Percentiles rank a stretch among this genome's conserved stretches.
Conservation (phyloP, 805 yeast species). For the Komagataella kurtzmanii region DNA sequence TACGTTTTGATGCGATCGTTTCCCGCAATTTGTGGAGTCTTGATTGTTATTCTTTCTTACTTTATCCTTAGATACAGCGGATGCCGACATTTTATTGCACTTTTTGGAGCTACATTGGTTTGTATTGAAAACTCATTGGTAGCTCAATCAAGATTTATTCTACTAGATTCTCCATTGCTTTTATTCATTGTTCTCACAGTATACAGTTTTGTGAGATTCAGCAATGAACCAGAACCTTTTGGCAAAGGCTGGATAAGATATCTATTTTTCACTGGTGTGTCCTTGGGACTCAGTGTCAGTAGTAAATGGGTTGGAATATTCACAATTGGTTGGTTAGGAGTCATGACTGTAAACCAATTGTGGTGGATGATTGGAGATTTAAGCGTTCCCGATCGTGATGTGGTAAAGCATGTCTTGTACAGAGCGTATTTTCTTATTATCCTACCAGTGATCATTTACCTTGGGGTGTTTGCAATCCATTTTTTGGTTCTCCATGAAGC, state of each 20-base stretch:
- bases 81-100: conserved; percentile 35
- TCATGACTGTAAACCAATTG: conserved; percentile 31
- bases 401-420: conserved; percentile 24
- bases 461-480: conserved; percentile 44
- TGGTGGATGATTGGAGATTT: conserved; percentile 70
- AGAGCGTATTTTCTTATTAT: conserved; percentile 29
- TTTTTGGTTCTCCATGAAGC: conserved; percentile 29
- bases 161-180: conserved; percentile 31
- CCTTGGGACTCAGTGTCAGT: conserved; percentile 42
- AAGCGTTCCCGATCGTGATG: conserved; percentile 17
- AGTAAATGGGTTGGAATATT: conserved; percentile 62
- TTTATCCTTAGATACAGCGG: conserved; percentile 41
- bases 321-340: conserved; percentile 52
- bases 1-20: conserved; percentile 43
- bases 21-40: conserved; percentile 41
- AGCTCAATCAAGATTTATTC: conserved; percentile 43
- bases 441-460: conserved; percentile 47
- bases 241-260: conserved; percentile 37
- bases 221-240: conserved; percentile 24
- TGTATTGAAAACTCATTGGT: conserved; percentile 53
- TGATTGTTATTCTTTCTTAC: conserved; percentile 37
- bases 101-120: conserved; percentile 36
- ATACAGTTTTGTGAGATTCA: conserved; percentile 36
- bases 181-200: conserved; percentile 33
- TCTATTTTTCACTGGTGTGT: conserved; percentile 31